These are phyloP conservation scores for Yamadazyma pseudoaaseri DNA, from an alignment of 1,139 yeast genomes.

Conservation along the genomic window DNA sequence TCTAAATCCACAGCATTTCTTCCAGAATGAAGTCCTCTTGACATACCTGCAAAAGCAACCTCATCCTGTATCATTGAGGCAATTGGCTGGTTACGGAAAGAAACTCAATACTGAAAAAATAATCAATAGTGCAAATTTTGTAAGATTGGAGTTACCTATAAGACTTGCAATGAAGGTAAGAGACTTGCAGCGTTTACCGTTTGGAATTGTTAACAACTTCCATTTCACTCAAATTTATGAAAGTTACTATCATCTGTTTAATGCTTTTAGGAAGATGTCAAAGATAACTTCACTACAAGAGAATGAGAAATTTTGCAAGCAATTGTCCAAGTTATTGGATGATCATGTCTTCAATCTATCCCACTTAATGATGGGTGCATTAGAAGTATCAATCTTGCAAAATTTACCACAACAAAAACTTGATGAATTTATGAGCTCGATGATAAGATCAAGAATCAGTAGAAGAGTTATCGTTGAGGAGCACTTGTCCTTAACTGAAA, in stretches of 20 bases:
- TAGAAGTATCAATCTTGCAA: constrained; percentile 71
- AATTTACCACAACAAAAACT: constrained; percentile 61
- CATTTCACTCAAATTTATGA: constrained; percentile 88
- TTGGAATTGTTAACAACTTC: constrained; percentile 77
- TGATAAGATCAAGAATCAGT: constrained; percentile 82
- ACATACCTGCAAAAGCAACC: constrained; percentile 67
- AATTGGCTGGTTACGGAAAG: constrained; percentile 86
- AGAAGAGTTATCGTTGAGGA: constrained; percentile 89
- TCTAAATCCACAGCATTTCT: constrained; percentile 71
- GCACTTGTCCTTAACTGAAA: constrained; percentile 74
- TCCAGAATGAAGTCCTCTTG: constrained; percentile 75
- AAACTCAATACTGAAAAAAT: constrained; percentile 76
- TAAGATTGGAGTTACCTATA: constrained; percentile 78
- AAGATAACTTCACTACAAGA: constrained; percentile 66
- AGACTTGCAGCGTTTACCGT: constrained; percentile 80
- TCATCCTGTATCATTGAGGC: constrained; percentile 84
- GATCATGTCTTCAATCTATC: constrained; percentile 80
- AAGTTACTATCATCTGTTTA: constrained; percentile 83
- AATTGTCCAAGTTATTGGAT: constrained; percentile 63
- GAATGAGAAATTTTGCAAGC: constrained; percentile 67
- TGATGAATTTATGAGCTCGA: constrained; percentile 71
- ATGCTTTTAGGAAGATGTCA: constrained; percentile 74
- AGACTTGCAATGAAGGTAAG: constrained; percentile 77
- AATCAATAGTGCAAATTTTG: constrained; percentile 81
- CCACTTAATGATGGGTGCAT: constrained; percentile 88